Evolutionary conservation across 352 stramenopile species (phyloP).

Genomic region (Pythium periplocum): DNA sequence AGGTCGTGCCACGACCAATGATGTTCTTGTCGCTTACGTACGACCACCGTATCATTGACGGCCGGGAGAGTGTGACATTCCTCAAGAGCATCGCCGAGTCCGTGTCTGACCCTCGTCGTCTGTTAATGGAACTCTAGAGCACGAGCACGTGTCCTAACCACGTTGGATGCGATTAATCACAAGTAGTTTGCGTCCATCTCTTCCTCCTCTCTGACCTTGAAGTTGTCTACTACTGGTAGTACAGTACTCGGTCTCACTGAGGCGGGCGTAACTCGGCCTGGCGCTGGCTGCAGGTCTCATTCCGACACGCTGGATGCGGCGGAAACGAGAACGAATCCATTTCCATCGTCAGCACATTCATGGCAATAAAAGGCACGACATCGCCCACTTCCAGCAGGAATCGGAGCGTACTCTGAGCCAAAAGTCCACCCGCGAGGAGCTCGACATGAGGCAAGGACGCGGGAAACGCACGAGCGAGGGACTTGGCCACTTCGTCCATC

Average conservation of each 20-base stretch:
- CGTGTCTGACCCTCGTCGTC: slow-evolving; percentile 92
- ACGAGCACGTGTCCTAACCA: too few relatives aligned
- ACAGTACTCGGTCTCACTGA: too few relatives aligned
- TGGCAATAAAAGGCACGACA: slow-evolving; percentile 32
- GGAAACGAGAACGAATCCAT: slow-evolving; percentile 33
- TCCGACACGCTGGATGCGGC: slow-evolving; percentile 20
- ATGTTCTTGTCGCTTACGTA: slow-evolving; percentile 99
- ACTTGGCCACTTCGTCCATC: slow-evolving; percentile 26
- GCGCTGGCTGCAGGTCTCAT: slow-evolving; percentile 20
- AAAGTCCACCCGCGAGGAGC: slow-evolving; percentile 23
- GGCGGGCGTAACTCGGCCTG: slow-evolving; percentile 21
- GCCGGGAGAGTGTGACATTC: slow-evolving; percentile 98
- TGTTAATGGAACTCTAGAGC: slow-evolving; percentile 84
- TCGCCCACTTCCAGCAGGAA: slow-evolving; percentile 31
- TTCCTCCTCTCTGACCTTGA: too few relatives aligned
- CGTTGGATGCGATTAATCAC: too few relatives aligned
- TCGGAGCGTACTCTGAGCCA: slow-evolving; percentile 23
- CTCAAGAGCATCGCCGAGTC: slow-evolving; percentile 98
- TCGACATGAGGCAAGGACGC: slow-evolving; percentile 32
- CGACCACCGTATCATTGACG: slow-evolving; percentile 99
- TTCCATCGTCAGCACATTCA: slow-evolving; percentile 32
- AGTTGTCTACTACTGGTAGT: too few relatives aligned
- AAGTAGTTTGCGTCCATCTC: too few relatives aligned
- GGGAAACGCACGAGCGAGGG: slow-evolving; percentile 29
- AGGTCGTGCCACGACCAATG: slow-evolving; percentile 97